Evolutionary conservation across 768 basidiomycete species (phyloP).

Genomic region (Leccinum variicolor): DNA sequence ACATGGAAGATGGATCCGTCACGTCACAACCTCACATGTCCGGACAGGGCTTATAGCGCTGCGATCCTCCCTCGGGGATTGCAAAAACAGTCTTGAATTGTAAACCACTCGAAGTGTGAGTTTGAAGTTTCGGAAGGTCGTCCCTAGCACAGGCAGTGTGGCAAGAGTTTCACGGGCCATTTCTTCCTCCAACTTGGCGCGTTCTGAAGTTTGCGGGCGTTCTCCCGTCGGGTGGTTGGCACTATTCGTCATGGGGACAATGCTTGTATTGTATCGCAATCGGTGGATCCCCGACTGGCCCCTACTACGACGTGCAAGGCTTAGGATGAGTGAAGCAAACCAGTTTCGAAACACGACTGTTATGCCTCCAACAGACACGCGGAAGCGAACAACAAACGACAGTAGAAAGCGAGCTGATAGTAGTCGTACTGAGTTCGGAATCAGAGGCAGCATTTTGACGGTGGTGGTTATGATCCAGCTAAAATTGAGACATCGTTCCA

Average conservation of each 20-base stretch:
- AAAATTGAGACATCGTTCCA: no score
- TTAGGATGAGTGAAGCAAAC: background rate
- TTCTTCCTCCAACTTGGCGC: background rate
- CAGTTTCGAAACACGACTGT: background rate
- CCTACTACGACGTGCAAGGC: background rate
- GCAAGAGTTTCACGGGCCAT: background rate
- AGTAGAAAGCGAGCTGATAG: background rate
- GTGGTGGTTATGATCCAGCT: no score
- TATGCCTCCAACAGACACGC: conserved; percentile 1
- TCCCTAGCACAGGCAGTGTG: no score
- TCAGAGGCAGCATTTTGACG: background rate
- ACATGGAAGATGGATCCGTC: no score
- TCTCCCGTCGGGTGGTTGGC: background rate
- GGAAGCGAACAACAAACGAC: background rate
- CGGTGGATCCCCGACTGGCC: background rate
- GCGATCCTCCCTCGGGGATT: conserved; percentile 10
- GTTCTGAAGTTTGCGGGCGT: background rate
- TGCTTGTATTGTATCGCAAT: background rate
- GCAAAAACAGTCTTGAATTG: background rate
- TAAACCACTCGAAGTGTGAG: background rate
- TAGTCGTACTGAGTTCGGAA: background rate
- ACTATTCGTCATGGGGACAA: background rate
- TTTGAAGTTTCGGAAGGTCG: background rate
- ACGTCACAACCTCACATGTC: conserved; percentile 1
- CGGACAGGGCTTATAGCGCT: conserved; percentile 4